phyloP scores from a whole-genome alignment of 495 filamentous ascomycete species.

The Glonium stellatum region DNA sequence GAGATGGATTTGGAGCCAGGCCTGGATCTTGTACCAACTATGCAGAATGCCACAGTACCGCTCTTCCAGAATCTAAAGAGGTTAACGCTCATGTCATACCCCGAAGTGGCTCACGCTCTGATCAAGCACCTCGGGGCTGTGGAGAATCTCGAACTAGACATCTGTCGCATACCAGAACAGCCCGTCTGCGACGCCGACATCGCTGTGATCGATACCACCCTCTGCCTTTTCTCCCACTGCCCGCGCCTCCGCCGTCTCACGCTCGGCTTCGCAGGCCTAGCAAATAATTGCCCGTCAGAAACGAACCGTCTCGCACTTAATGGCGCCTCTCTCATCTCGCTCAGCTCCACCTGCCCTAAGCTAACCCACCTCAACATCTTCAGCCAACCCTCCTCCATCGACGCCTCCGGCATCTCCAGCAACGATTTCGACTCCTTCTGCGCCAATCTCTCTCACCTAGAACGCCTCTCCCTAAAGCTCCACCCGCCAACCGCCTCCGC shows the following conservation, averaged over 20 bases:
- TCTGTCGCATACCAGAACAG: slow-evolving; percentile 13
- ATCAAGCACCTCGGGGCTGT: slow-evolving; percentile 6
- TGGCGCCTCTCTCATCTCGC: slow-evolving; percentile 4
- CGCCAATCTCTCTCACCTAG: slow-evolving; percentile 3
- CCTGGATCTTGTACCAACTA: slow-evolving; percentile 6
- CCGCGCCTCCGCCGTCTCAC: slow-evolving; percentile 13
- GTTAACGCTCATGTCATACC: slow-evolving; percentile 18
- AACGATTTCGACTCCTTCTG: slow-evolving; percentile 18
- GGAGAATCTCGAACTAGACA: slow-evolving; percentile 17
- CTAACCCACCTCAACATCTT: slow-evolving; percentile 20
- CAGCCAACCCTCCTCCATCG: slow-evolving; percentile 12
- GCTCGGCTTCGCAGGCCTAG: slow-evolving; percentile 14
- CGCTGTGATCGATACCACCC: slow-evolving; percentile 8
- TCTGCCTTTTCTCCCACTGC: slow-evolving; percentile 3
- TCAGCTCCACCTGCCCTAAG: slow-evolving; percentile 3
- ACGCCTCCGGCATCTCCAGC: slow-evolving; percentile 14
- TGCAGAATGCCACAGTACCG: background rate
- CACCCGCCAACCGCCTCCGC: slow-evolving; percentile 6
- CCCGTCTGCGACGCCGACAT: slow-evolving; percentile 1
- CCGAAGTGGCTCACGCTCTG: slow-evolving; percentile 21
- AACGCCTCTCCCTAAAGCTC: slow-evolving; percentile 15
- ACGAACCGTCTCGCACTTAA: slow-evolving; percentile 2
- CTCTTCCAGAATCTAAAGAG: slow-evolving; percentile 15
- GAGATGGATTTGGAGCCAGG: slow-evolving; percentile 24
- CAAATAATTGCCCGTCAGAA: slow-evolving; percentile 10